Evolutionary conservation across 345 rosid genomes (phyloP).

Genomic region (Euphorbia pulcherrima): DNA sequence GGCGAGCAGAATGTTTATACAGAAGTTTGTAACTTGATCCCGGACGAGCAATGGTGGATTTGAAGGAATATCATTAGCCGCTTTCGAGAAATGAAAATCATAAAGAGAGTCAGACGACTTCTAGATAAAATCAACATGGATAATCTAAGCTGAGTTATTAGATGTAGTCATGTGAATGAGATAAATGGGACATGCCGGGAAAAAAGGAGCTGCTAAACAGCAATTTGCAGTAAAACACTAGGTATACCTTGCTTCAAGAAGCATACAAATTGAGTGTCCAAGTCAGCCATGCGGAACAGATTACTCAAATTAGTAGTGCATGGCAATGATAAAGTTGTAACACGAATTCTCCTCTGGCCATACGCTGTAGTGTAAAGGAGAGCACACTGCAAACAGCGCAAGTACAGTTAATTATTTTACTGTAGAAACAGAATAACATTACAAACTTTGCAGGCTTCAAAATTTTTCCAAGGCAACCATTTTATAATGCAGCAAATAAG

Average conservation of each 20-base stretch:
- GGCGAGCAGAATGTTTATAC: slow-evolving; percentile 66
- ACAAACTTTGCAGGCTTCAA: neutral
- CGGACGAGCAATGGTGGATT: slow-evolving; percentile 55
- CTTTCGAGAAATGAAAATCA: slow-evolving; percentile 35
- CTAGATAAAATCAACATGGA: neutral
- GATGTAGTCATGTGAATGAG: slow-evolving; percentile 6
- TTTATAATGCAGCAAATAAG: slow-evolving; percentile 3
- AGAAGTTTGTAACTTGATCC: slow-evolving; percentile 69
- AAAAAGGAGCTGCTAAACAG: neutral
- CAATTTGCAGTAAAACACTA: neutral
- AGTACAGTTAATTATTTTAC: neutral
- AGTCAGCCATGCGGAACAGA: slow-evolving; percentile 89
- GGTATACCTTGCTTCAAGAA: slow-evolving; percentile 86
- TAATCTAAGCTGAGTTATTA: neutral
- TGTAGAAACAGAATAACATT: no score
- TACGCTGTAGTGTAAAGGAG: slow-evolving; percentile 85
- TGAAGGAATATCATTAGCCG: slow-evolving; percentile 68
- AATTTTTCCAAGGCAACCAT: neutral
- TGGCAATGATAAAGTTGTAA: slow-evolving; percentile 80
- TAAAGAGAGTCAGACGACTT: slow-evolving; percentile 7
- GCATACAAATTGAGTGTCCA: slow-evolving; percentile 91
- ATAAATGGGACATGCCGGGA: neutral
- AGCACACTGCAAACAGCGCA: slow-evolving; percentile 57
- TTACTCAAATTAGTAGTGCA: slow-evolving; percentile 86
- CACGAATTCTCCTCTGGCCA: slow-evolving; percentile 97